These are phyloP conservation scores for Torulaspora quercuum DNA, from an alignment of 805 yeast genomes.

Conservation along the genomic window DNA sequence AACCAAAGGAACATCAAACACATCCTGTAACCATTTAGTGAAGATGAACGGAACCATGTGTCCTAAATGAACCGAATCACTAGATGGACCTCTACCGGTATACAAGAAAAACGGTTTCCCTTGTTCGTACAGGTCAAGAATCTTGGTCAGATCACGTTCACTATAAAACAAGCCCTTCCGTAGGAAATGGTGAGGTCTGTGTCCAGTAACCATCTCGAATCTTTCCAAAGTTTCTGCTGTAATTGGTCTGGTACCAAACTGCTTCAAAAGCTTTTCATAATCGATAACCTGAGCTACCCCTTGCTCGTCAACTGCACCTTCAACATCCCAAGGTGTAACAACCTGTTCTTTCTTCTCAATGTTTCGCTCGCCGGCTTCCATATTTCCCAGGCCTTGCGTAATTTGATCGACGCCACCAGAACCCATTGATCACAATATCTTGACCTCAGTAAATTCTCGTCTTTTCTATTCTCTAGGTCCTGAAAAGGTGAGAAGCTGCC, in stretches of 20 bases:
- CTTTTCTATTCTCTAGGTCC: background rate
- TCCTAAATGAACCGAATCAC: constrained; percentile 93
- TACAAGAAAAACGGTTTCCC: constrained; percentile 94
- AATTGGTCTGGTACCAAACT: constrained; percentile 81
- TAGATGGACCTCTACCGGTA: constrained; percentile 96
- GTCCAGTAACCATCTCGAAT: constrained; percentile 81
- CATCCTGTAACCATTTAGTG: constrained; percentile 98
- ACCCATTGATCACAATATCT: no score
- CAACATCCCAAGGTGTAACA: constrained; percentile 98
- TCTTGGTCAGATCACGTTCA: constrained; percentile 76
- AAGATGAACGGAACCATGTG: constrained; percentile 94
- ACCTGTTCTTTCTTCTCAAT: constrained; percentile 44
- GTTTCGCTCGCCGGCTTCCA: constrained; percentile 2
- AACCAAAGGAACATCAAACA: constrained; percentile 91
- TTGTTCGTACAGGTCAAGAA: constrained; percentile 85
- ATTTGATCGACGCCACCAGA: constrained; percentile 8
- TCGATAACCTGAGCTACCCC: constrained; percentile 90
- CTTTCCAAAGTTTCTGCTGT: constrained; percentile 66
- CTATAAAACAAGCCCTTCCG: constrained; percentile 90
- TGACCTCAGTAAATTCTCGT: background rate
- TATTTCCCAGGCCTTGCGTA: constrained; percentile 6
- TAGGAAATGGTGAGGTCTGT: constrained; percentile 83
- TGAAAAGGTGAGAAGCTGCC: background rate
- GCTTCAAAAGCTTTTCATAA: constrained; percentile 79
- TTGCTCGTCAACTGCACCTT: constrained; percentile 88